Conservation (phyloP, 2,329 filamentous ascomycete genomes). For the Calonectria pauciramosa region DNA sequence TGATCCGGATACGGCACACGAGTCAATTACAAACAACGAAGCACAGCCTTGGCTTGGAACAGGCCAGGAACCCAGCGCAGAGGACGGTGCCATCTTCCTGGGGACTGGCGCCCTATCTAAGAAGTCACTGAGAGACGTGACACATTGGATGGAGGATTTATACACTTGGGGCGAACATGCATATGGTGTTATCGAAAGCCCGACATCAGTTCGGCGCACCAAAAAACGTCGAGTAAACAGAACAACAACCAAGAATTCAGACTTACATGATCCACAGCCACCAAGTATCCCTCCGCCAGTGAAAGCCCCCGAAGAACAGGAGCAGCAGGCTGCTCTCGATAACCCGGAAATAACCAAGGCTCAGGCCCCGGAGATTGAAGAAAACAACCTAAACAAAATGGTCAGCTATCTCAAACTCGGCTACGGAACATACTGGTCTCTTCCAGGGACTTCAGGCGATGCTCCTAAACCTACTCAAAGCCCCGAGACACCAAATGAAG, state of each 20-base stretch:
- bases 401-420: conserved; percentile 76
- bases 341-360: conserved; percentile 32
- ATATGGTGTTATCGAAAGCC: conserved; percentile 87
- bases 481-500: conserved; percentile 21
- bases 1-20: conserved; percentile 45
- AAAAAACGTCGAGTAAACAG: conserved; percentile 52
- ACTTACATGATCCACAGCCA: conserved; percentile 9
- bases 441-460: conserved; percentile 51
- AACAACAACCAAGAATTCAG: conserved; percentile 21
- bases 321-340: neutral
- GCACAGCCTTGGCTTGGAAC: conserved; percentile 77
- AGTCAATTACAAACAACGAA: conserved; percentile 41
- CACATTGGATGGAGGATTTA: conserved; percentile 90
- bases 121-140: conserved; percentile 78
- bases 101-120: conserved; percentile 82
- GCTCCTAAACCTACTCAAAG: conserved; percentile 30
- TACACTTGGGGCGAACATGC: conserved; percentile 87
- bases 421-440: conserved; percentile 76
- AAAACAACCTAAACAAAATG: conserved; percentile 66
- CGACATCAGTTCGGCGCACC: conserved; percentile 73
- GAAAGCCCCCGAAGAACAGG: neutral
- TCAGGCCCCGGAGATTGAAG: conserved; percentile 34
- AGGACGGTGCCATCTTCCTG: conserved; percentile 90
- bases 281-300: neutral
- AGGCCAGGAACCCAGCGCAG: conserved; percentile 74